phyloP scores from a whole-genome alignment of 2,329 filamentous ascomycete genomes.

The Beauveria australis region DNA sequence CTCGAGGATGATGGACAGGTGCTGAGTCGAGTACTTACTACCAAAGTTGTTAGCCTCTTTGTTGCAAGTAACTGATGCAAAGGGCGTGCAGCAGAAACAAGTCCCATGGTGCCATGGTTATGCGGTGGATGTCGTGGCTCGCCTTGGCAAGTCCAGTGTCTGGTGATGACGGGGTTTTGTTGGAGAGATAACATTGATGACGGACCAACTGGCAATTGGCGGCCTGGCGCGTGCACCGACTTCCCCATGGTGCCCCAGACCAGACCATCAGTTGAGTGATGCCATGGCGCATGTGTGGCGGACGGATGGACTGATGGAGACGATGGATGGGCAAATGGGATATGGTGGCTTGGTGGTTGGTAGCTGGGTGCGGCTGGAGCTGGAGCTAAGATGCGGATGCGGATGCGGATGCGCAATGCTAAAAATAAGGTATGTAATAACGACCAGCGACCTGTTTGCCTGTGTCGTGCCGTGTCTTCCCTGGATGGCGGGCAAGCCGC shows the following conservation, averaged over 20 bases:
- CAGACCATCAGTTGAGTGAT: neutral
- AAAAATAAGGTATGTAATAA: no score
- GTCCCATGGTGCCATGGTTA: no score
- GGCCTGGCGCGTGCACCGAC: neutral
- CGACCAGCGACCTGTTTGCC: no score
- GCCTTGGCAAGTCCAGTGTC: neutral
- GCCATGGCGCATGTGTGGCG: conserved; percentile 2
- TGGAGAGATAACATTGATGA: neutral
- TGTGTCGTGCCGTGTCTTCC: neutral
- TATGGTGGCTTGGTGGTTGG: neutral
- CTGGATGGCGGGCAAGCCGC: neutral
- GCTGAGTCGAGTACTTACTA: no score
- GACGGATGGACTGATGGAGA: neutral
- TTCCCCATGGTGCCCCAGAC: conserved; percentile 4
- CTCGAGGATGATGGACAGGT: neutral
- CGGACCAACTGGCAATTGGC: neutral
- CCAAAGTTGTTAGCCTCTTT: no score
- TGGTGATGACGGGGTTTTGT: neutral
- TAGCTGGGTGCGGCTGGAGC: neutral
- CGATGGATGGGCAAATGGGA: conserved; percentile 1
- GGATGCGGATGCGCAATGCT: no score
- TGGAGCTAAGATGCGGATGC: no score
- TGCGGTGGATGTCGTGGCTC: no score
- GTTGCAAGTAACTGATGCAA: no score
- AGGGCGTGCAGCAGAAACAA: no score